Percentiles rank a stretch among this genome's conserved stretches.
phyloP scores from a whole-genome alignment of 2,329 filamentous ascomycete species.

The Epichloe scottii region DNA sequence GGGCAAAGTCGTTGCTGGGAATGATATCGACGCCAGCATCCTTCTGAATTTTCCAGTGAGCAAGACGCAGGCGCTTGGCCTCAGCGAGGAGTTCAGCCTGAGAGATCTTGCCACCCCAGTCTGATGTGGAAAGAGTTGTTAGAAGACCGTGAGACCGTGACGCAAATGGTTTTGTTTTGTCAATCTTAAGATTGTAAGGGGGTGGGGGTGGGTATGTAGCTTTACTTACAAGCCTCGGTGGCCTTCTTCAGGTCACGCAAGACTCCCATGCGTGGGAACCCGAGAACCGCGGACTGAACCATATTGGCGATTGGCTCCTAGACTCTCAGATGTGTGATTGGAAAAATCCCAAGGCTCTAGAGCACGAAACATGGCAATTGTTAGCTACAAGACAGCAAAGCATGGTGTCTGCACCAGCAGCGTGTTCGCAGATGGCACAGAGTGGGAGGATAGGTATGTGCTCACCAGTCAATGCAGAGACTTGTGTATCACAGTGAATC shows the following conservation, averaged over 20 bases:
- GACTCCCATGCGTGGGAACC: slow-evolving; percentile 97
- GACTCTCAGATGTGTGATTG: slow-evolving; percentile 7
- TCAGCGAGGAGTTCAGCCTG: slow-evolving; percentile 82
- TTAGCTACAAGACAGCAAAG: slow-evolving; percentile 1
- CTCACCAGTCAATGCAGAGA: slow-evolving; percentile 3
- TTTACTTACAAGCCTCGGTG: slow-evolving; percentile 69
- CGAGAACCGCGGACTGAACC: slow-evolving; percentile 69
- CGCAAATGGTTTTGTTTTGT: neutral
- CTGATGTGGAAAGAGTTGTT: slow-evolving; percentile 17
- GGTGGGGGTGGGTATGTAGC: neutral
- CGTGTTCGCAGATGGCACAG: neutral
- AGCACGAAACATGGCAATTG: neutral
- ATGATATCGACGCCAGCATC: slow-evolving; percentile 95
- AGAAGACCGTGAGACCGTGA: slow-evolving; percentile 6
- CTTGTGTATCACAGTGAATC: slow-evolving; percentile 8
- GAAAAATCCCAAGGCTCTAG: slow-evolving; percentile 2
- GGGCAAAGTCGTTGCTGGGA: slow-evolving; percentile 98
- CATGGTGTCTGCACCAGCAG: slow-evolving; percentile 1
- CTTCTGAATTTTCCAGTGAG: slow-evolving; percentile 99
- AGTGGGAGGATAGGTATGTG: neutral
- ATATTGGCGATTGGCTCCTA: slow-evolving; percentile 31
- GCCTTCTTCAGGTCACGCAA: slow-evolving; percentile 99
- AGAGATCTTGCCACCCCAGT: slow-evolving; percentile 89
- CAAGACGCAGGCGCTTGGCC: slow-evolving; percentile 91
- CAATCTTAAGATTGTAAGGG: neutral